Base-by-base conservation (phyloP, 495 filamentous ascomycete genomes). In the Penicillium parvum region DNA sequence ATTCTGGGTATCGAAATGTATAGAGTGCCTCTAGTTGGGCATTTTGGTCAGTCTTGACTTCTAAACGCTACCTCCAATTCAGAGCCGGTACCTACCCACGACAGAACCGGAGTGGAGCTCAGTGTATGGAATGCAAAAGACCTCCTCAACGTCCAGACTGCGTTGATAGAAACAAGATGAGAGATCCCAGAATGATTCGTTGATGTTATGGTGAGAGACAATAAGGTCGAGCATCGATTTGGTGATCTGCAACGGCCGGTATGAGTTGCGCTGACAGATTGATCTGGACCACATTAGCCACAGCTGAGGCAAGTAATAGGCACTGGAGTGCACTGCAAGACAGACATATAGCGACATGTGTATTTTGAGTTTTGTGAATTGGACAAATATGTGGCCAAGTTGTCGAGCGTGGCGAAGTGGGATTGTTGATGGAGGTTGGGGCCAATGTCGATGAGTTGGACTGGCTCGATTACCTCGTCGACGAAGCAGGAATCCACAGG, bases 201-300 rank as follows among this genome's bases (percentile, higher is more conserved):
- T 33, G 18, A 65, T 52, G 7, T 37, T 43, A 8, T 58, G 33
- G n/a, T 37, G 4, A 1, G 11, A 20, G 0, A 59, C 52, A 33
- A 74, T 52, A 5, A 44, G 26, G 7, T 67, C 50, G 6, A 73
- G 47, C 53, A 72, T 57, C 0, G 47, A 40, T 21, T 35, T 48
- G 0, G 58, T 71, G 16, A 69, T 49, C 20, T 70, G 57, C 11
- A 75, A 46, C 4, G 66, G 57, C n/a, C 58, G 49, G 62, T 66
- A 71, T 0, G 70, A 72, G 16, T 63, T 70, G 11, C 29, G 37
- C 46, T 73, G 70, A 34, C 57, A 64, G 44, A 75, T 61, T 11
- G 69, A 72, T 49, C 66, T 72, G 26, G 18, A 12, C 36, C 8
- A 16, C 39, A 8, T 45, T 17, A 22, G 40, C 9, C 3, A 23